These are phyloP conservation scores for Carex pumila DNA, from an alignment of 176 grass and related monocot species.

Conservation along the genomic window DNA sequence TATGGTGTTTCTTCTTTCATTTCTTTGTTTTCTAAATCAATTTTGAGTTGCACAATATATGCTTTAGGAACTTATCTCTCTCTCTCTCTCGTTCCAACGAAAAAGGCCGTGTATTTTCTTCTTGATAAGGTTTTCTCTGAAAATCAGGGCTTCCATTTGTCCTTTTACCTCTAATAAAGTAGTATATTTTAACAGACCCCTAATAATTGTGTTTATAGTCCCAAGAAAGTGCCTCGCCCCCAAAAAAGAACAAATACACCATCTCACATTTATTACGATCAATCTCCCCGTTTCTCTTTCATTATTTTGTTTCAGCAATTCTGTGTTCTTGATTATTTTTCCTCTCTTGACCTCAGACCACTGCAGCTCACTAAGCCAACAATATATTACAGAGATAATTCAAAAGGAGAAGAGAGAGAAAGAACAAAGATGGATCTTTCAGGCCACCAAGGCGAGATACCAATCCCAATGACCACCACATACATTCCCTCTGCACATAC, in stretches of 20 bases:
- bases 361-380: conserved; percentile 5
- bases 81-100: background rate
- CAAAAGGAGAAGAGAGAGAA: conserved; percentile 15
- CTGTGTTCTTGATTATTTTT: conserved; percentile 1
- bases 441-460: conserved; percentile 65
- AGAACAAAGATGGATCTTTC: conserved; percentile 71
- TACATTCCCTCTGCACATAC: conserved; percentile 36
- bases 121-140: conserved; percentile 31
- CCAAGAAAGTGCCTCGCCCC: conserved; percentile 13
- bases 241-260: conserved; percentile 27
- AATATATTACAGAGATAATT: background rate
- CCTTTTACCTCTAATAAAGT: conserved; percentile 24
- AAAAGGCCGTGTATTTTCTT: conserved; percentile 25
- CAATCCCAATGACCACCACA: conserved; percentile 70
- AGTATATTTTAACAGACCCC: conserved; percentile 3
- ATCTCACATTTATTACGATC: conserved; percentile 24
- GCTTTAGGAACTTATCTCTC: background rate
- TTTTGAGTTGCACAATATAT: conserved; percentile 2
- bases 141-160: conserved; percentile 28
- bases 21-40: background rate
- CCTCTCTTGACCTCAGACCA: conserved; percentile 2
- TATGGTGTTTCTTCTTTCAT: background rate
- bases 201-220: conserved; percentile 30
- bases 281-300: conserved; percentile 5
- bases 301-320: conserved; percentile 9